Conservation (phyloP, 352 stramenopile species). For the Phytophthora multivora region DNA sequence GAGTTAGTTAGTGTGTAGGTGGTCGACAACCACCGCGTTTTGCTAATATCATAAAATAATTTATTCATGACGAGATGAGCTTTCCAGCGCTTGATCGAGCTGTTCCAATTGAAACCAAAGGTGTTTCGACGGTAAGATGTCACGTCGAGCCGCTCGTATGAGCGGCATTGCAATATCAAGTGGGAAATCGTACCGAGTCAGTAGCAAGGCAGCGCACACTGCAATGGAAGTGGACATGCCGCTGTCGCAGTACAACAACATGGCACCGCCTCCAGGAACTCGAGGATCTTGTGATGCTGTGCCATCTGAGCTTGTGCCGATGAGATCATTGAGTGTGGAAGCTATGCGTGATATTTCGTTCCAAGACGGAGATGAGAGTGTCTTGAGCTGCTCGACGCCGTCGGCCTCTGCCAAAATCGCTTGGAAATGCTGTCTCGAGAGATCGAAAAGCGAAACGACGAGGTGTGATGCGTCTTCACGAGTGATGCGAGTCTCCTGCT, state of each 20-base stretch:
- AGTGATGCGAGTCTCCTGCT: slow-evolving; percentile 1
- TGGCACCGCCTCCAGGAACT: not conserved
- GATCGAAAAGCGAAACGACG: slow-evolving; percentile 11
- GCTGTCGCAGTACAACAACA: slow-evolving; percentile 46
- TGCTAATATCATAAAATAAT: slow-evolving; percentile 42
- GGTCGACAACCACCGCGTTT: slow-evolving; percentile 15
- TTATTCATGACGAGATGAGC: slow-evolving; percentile 22
- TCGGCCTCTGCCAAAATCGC: not conserved
- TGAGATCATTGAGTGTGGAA: not conserved
- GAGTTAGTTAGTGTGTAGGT: slow-evolving; percentile 7
- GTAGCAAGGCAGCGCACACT: slow-evolving; percentile 41
- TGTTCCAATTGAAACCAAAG: slow-evolving; percentile 12
- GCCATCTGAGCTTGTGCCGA: not conserved
- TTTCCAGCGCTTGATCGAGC: not conserved
- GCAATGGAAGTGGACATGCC: slow-evolving; percentile 33
- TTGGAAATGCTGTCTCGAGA: slow-evolving; percentile 19
- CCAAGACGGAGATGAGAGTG: slow-evolving; percentile 4
- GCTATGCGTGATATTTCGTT: slow-evolving; percentile 5
- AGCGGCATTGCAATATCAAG: slow-evolving; percentile 26
- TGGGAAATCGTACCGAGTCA: slow-evolving; percentile 37
- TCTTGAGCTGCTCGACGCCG: slow-evolving; percentile 5
- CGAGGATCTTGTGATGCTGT: not conserved
- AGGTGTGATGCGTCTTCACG: not conserved
- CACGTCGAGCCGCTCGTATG: slow-evolving; percentile 9
- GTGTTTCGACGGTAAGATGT: slow-evolving; percentile 16